phyloP scores from a whole-genome alignment of 805 yeast species.

The Ogataea salicorniae region DNA sequence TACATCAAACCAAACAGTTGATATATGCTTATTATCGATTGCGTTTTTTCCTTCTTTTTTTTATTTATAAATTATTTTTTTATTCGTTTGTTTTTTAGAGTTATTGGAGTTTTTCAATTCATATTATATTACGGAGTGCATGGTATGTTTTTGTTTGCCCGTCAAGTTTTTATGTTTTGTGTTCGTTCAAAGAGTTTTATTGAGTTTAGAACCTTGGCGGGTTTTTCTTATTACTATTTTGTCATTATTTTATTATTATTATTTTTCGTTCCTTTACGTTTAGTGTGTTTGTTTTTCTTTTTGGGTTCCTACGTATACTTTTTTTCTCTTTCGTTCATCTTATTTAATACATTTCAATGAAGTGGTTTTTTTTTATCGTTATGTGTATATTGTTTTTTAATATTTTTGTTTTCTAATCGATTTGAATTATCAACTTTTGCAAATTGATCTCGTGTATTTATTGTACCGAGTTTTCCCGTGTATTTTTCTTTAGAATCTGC shows the following conservation, averaged over 20 bases:
- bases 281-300: neutral
- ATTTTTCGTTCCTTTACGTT: neutral
- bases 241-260: neutral
- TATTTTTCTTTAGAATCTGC: no score
- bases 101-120: no score
- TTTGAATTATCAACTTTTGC: neutral
- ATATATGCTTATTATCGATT: neutral
- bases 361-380: no score
- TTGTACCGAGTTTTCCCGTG: no score
- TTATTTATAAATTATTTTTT: neutral
- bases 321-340: neutral
- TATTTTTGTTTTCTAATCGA: neutral
- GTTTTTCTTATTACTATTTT: neutral
- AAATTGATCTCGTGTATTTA: neutral
- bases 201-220: no score
- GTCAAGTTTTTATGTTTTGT: neutral
- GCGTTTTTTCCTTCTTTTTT: neutral
- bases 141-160: neutral
- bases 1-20: slow-evolving; percentile 37
- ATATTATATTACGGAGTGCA: no score
- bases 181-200: no score
- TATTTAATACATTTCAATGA: neutral
- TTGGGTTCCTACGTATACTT: neutral
- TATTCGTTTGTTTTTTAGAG: neutral
- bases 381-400: neutral